Evolutionary conservation across 441 rosid genomes (phyloP), one percentile per base, ranked within the genome.

Genomic region (Pelargonium myrrhifolium): DNA sequence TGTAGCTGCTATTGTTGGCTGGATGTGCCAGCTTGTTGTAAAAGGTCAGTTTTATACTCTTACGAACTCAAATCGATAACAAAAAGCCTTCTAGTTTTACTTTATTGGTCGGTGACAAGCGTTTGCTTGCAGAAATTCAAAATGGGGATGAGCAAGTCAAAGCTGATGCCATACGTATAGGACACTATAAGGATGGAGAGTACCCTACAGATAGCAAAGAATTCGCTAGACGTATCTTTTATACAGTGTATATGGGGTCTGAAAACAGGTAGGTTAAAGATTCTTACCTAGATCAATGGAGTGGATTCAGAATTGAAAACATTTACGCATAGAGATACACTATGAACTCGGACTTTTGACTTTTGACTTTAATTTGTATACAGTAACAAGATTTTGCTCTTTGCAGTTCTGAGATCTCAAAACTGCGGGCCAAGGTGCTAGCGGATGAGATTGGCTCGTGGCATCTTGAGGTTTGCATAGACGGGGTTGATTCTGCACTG

Each of bases 1-100:
- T 39, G 98, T 94, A 51, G 99, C 97, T 72, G 97, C 99, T 68
- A 94, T 94, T 67, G 99, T 94, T 80, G 99, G 99, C 61, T 89
- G 97, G 85, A 94, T 94, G 99, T 89, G 99, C 82, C 98, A 94
- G 74, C 89, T 94, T 73, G 96, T 92, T 63, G 87, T 94, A 59
- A 87, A 89, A 88, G 97, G 97, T 94, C 59, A 68, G 70, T 37
- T 64, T 61, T 62, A 28, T 17, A 21, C 1, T 65, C 28, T 20
- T 42, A 17, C 22, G 40, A 51, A 39, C 26, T 53, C 12, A 10
- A 40, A 24, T 10, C 6, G 17, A 11, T 49, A 49, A 49, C 56
- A 12, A 49, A 31, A 14, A 2, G 6, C 65, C 6, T 17, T 7
- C 18, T 37, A 62, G 40, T 60, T 59, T 40, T 47, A 63, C 6